Evolutionary conservation across 208 protist species (phyloP).

Genomic region (Porcisia deanei): DNA sequence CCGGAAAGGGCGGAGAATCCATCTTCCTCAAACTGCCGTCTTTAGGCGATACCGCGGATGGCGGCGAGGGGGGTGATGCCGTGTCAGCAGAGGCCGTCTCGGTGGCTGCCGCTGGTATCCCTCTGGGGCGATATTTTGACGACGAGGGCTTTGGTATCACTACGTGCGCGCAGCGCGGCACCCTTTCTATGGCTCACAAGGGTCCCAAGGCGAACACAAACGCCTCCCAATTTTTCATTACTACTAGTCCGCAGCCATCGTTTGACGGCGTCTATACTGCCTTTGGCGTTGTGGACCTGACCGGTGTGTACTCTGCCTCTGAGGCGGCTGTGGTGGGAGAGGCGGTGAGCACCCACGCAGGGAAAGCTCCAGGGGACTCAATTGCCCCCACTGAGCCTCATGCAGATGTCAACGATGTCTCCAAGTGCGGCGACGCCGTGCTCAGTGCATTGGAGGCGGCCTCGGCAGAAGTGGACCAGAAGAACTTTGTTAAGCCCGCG

Average conservation of each 20-base stretch:
- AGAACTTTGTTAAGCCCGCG: conserved; percentile 52
- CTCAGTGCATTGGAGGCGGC: conserved; percentile 56
- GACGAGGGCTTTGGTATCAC: conserved; percentile 94
- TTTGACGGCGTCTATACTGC: conserved; percentile 94
- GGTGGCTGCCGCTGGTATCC: conserved; percentile 14
- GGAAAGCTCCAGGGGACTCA: not conserved
- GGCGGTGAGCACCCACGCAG: not conserved
- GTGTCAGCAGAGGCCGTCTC: not conserved
- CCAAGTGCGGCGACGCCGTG: conserved; percentile 47
- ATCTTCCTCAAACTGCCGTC: conserved; percentile 75
- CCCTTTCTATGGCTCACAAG: conserved; percentile 95
- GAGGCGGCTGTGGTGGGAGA: conserved; percentile 9
- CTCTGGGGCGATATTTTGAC: conserved; percentile 56
- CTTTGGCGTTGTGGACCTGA: conserved; percentile 91
- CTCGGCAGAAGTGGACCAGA: conserved; percentile 42
- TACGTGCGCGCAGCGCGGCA: conserved; percentile 79
- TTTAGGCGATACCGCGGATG: not conserved
- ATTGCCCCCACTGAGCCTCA: not conserved
- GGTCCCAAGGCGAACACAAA: conserved; percentile 89
- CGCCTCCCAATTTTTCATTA: conserved; percentile 92
- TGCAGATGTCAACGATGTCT: not conserved
- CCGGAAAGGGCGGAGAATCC: conserved; percentile 94
- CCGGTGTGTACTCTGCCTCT: conserved; percentile 21
- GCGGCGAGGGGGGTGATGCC: not conserved
- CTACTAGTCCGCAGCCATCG: conserved; percentile 44